phyloP scores from a whole-genome alignment of 176 grass and related monocot species.

The Neostapfia colusana region DNA sequence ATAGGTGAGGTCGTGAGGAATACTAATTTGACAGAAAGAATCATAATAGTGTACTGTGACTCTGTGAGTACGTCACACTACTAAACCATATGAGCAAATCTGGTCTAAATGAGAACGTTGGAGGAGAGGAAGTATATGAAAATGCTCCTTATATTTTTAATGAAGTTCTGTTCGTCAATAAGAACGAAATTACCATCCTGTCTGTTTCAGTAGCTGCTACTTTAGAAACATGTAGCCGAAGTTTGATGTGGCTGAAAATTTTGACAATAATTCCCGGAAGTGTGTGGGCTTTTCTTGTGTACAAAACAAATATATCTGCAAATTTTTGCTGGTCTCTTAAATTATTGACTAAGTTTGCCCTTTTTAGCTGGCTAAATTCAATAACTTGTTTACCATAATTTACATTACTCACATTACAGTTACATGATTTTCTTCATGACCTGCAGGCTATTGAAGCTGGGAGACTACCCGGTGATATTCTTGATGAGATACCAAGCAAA shows the following conservation, averaged over 20 bases:
- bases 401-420: slow-evolving; percentile 17
- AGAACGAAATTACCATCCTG: not conserved
- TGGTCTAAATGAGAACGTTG: not conserved
- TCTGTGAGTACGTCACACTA: not conserved
- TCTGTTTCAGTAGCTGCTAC: not conserved
- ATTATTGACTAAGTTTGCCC: slow-evolving; percentile 12
- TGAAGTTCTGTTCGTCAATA: not conserved
- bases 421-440: slow-evolving; percentile 29
- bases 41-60: not conserved
- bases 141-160: not conserved
- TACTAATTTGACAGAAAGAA: not conserved
- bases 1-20: not conserved
- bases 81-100: not conserved
- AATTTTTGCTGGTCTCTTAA: not conserved
- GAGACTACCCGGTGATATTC: slow-evolving; percentile 78
- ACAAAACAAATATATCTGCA: not conserved
- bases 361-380: slow-evolving; percentile 29
- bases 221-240: not conserved
- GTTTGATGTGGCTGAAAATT: not conserved
- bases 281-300: not conserved
- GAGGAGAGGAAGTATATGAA: not conserved
- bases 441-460: slow-evolving; percentile 89
- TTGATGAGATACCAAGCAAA: slow-evolving; percentile 95
- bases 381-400: slow-evolving; percentile 19
- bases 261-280: not conserved